Conservation (phyloP, 371 early-diverging fungal species). For the Mucor plumbeus region DNA sequence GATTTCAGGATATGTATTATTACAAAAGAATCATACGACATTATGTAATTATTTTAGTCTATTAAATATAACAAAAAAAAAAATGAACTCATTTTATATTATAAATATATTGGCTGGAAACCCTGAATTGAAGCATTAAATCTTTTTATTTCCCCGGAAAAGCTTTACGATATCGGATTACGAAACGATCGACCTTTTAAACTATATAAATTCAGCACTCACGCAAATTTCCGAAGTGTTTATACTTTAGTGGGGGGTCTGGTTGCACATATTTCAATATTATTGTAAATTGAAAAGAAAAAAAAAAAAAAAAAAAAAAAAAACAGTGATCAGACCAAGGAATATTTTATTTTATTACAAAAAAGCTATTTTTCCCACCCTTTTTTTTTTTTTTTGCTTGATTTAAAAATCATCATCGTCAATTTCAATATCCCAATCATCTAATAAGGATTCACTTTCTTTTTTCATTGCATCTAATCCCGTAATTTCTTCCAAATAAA, state of each 20-base stretch:
- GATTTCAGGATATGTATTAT: background rate
- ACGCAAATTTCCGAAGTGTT: conserved; percentile 10
- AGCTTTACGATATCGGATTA: conserved; percentile 7
- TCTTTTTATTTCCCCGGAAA: background rate
- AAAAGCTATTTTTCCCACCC: conserved; percentile 16
- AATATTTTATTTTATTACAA: conserved; percentile 1
- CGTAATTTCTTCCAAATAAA: conserved; percentile 81
- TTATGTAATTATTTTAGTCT: conserved; percentile 1
- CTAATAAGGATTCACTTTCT: conserved; percentile 68
- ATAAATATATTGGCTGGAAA: background rate
- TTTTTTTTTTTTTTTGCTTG: background rate
- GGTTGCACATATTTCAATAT: background rate
- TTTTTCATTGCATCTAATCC: conserved; percentile 79
- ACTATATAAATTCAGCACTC: conserved; percentile 1
- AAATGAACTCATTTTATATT: background rate
- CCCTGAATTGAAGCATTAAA: background rate
- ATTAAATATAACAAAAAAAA: background rate
- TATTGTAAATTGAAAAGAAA: background rate
- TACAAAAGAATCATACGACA: conserved; percentile 7
- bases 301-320: conserved; percentile 2
- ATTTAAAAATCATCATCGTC: conserved; percentile 49
- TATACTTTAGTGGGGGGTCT: background rate
- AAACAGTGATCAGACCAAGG: conserved; percentile 8
- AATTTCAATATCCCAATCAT: conserved; percentile 67
- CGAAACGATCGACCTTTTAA: conserved; percentile 8